Conservation (phyloP, 148 eudicot genomes). For the Arctostaphylos glauca region DNA sequence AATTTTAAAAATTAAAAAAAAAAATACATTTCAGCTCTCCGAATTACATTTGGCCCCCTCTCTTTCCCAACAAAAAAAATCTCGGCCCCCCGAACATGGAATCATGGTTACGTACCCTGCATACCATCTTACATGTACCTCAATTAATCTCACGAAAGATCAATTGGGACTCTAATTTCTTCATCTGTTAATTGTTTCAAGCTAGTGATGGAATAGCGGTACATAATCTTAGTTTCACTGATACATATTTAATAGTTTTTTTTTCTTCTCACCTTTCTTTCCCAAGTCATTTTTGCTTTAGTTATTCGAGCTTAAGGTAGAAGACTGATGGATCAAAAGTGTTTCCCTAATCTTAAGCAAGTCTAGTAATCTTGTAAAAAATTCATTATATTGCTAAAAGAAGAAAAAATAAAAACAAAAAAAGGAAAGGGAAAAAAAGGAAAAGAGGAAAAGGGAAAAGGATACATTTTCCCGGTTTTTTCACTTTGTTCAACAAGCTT, state of each 20-base stretch:
- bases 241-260: background rate
- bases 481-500: conserved; percentile 9
- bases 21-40: too few species aligned
- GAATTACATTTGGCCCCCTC: too few species aligned
- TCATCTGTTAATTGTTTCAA: background rate
- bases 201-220: background rate
- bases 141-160: too few species aligned
- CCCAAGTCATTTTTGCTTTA: background rate
- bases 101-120: too few species aligned
- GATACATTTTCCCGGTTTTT: background rate
- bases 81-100: too few species aligned
- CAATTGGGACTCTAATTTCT: background rate
- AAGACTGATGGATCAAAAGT: background rate
- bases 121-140: too few species aligned
- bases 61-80: too few species aligned
- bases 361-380: background rate
- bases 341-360: conserved; percentile 2
- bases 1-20: too few species aligned
- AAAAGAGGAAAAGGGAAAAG: background rate
- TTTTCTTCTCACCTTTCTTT: background rate
- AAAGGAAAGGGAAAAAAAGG: background rate
- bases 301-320: background rate
- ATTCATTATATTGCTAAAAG: background rate
- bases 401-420: background rate
- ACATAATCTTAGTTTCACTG: background rate